A percentile compares a stretch with the other conserved stretches of the same genome.
phyloP scores from a whole-genome alignment of 257 asterid species.

The Orobanche coerulescens region DNA sequence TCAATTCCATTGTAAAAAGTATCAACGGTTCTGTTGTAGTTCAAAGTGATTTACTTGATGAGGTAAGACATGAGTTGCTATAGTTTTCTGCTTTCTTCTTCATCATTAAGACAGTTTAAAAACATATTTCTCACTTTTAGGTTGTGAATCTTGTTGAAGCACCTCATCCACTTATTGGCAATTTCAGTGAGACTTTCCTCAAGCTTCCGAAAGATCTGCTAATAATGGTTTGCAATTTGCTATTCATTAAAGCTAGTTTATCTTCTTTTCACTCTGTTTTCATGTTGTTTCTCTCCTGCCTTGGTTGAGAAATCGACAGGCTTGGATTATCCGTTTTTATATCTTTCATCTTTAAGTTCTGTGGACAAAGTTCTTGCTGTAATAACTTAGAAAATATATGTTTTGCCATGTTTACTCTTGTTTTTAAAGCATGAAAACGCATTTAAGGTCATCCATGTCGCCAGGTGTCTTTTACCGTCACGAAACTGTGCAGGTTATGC shows the following conservation, averaged over 20 bases:
- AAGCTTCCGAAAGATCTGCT: constrained; percentile 89
- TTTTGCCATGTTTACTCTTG: background rate
- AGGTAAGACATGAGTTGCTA: constrained; percentile 35
- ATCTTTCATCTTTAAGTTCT: background rate
- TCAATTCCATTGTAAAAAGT: constrained; percentile 55
- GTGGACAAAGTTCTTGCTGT: background rate
- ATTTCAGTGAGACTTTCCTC: constrained; percentile 68
- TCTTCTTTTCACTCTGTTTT: constrained; percentile 9
- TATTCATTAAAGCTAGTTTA: constrained; percentile 10
- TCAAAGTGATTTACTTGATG: constrained; percentile 69
- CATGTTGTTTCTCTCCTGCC: background rate
- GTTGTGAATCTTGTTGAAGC: constrained; percentile 95
- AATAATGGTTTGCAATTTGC: constrained; percentile 57
- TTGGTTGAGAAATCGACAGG: constrained; percentile 9
- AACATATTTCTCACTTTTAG: constrained; percentile 35
- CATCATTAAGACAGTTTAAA: constrained; percentile 15
- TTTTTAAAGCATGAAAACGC: background rate
- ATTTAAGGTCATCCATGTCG: constrained; percentile 1
- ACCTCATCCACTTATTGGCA: constrained; percentile 79
- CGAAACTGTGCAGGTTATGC: constrained; percentile 73
- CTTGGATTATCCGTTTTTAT: constrained; percentile 13
- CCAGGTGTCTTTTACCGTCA: constrained; percentile 19
- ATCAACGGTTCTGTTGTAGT: constrained; percentile 54
- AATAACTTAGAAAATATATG: constrained; percentile 4
- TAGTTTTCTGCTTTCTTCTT: constrained; percentile 7